Evolutionary conservation across 2,329 filamentous ascomycete genomes (phyloP).

Genomic region (Microsporum canis): DNA sequence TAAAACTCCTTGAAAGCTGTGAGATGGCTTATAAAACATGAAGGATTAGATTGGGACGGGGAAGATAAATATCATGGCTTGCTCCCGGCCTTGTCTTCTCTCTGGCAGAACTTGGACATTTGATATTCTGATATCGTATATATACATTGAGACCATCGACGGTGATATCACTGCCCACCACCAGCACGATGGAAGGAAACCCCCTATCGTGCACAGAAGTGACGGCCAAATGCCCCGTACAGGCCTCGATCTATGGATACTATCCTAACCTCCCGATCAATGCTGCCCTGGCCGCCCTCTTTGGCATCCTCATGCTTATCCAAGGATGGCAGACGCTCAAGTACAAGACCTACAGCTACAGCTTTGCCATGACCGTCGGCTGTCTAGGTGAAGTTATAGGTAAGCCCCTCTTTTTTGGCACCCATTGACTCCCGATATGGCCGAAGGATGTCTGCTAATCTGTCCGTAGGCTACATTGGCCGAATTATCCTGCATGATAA

Average conservation of each 20-base stretch:
- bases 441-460: neutral
- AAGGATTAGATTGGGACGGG: neutral
- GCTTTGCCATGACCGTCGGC: conserved; percentile 39
- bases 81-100: neutral
- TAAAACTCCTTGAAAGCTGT: neutral
- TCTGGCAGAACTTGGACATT: neutral
- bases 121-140: neutral
- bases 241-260: conserved; percentile 44
- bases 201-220: conserved; percentile 8
- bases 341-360: conserved; percentile 47
- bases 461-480: conserved; percentile 43
- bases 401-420: neutral
- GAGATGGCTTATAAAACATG: neutral
- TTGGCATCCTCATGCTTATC: conserved; percentile 37
- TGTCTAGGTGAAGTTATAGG: conserved; percentile 34
- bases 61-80: neutral
- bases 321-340: conserved; percentile 40
- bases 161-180: neutral
- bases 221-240: conserved; percentile 31
- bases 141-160: neutral
- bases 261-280: conserved; percentile 43
- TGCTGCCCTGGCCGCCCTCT: conserved; percentile 42
- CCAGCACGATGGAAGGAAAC: neutral
- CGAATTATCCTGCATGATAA: conserved; percentile 44
- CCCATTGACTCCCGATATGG: neutral